A percentile compares a stretch with the other conserved stretches of the same genome.
Evolutionary conservation across 257 asterid genomes (phyloP).

Genomic region (Nicotiana paniculata): DNA sequence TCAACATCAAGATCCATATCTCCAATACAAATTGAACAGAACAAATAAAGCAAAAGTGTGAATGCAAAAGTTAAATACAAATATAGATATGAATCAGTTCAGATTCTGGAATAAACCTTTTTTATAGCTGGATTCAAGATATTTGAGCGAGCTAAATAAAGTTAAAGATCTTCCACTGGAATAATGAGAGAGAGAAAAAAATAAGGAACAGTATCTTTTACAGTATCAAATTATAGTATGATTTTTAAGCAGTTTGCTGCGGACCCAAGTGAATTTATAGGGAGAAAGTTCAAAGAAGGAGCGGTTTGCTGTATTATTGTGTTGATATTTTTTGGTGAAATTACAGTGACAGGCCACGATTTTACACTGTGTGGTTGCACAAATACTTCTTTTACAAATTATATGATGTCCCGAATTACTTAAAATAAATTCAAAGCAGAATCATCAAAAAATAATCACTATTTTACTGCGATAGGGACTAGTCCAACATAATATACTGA

Average conservation of each 20-base stretch:
- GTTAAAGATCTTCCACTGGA: not conserved
- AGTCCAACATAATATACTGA: too few species aligned
- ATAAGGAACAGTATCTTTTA: not conserved
- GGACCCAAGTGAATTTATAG: not conserved
- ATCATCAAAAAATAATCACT: too few species aligned
- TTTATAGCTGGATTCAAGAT: not conserved
- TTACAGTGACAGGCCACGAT: too few species aligned
- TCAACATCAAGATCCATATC: not conserved
- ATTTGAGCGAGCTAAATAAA: not conserved
- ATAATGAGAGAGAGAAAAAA: not conserved
- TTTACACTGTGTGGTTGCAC: too few species aligned
- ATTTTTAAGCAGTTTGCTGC: not conserved
- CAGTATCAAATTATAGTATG: not conserved
- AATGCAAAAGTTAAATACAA: not conserved
- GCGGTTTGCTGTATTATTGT: too few species aligned
- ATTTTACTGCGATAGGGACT: too few species aligned
- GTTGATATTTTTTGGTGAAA: too few species aligned
- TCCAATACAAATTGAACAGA: not conserved
- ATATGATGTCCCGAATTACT: too few species aligned
- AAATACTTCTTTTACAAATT: too few species aligned
- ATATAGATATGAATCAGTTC: not conserved
- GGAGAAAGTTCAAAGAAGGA: too few species aligned
- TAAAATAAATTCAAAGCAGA: too few species aligned
- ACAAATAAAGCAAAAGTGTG: not conserved
- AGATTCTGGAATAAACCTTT: conserved; percentile 1